Evolutionary conservation across 139 green algal species (phyloP).

Genomic region (Asterochloris erici): DNA sequence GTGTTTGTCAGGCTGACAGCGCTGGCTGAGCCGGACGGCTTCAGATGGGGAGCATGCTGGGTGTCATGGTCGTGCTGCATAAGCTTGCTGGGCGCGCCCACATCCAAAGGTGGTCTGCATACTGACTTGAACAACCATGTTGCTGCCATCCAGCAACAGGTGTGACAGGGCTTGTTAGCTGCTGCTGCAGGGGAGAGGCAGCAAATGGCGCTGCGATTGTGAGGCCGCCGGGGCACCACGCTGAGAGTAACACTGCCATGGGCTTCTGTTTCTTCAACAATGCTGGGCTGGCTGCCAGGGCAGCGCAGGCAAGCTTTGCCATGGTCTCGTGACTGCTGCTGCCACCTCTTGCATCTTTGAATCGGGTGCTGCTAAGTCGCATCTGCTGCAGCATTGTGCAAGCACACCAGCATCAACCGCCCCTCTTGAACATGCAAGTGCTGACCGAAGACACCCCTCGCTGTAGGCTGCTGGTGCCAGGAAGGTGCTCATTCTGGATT

Average conservation of each 20-base stretch:
- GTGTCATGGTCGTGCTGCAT: too few species aligned
- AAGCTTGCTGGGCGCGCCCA: too few species aligned
- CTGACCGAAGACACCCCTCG: too few species aligned
- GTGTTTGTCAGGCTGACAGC: neutral
- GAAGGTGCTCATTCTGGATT: constrained; percentile 58
- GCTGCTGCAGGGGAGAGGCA: constrained; percentile 30
- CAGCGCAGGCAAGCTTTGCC: constrained; percentile 14
- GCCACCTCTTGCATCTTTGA: neutral
- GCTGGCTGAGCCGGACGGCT: too few species aligned
- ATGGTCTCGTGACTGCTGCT: neutral
- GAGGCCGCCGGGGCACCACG: constrained; percentile 51
- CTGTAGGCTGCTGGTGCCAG: constrained; percentile 36
- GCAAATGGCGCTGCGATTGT: constrained; percentile 44
- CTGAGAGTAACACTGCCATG: constrained; percentile 43
- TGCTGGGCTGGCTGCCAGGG: constrained; percentile 54
- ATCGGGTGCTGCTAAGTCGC: neutral
- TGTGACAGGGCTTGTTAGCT: neutral
- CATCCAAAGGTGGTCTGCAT: too few species aligned
- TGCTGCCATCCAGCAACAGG: too few species aligned
- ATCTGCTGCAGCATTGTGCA: neutral
- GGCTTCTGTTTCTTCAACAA: constrained; percentile 84
- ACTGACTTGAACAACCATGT: too few species aligned
- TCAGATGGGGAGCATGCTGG: neutral
- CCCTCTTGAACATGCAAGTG: neutral
- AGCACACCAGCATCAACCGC: neutral